A percentile compares a stretch with the other conserved stretches of the same genome.
phyloP scores from a whole-genome alignment of 2,329 filamentous ascomycete species.

The Diaporthe sp. region DNA sequence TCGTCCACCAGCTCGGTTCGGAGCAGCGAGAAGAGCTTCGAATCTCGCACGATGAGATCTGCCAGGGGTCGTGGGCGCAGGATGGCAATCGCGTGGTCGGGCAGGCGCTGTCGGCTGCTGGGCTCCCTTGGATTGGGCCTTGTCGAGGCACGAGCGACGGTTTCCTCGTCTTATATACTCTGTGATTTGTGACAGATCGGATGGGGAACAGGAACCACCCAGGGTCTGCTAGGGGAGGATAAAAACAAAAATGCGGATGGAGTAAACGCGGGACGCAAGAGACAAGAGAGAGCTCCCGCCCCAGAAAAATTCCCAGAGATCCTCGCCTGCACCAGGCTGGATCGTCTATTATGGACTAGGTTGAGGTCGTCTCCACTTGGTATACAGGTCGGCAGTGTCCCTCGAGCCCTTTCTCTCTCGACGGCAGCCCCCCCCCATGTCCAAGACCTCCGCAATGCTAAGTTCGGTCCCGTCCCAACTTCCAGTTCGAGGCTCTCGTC shows the following conservation, averaged over 20 bases:
- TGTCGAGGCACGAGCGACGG: slow-evolving; percentile 5
- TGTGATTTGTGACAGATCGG: slow-evolving; percentile 8
- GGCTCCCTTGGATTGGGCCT: slow-evolving; percentile 9
- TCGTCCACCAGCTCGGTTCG: not conserved
- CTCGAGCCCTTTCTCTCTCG: slow-evolving; percentile 3
- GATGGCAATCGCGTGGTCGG: slow-evolving; percentile 4
- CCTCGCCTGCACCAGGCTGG: slow-evolving; percentile 18
- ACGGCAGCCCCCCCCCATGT: slow-evolving; percentile 1
- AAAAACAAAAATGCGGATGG: not conserved
- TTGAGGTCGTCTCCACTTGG: slow-evolving; percentile 21
- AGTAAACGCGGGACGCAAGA: not conserved
- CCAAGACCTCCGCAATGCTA: slow-evolving; percentile 17
- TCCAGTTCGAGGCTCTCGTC: slow-evolving; percentile 9
- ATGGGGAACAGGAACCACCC: slow-evolving; percentile 4
- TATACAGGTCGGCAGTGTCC: slow-evolving; percentile 23
- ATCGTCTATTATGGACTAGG: slow-evolving; percentile 24
- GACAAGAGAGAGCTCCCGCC: not conserved
- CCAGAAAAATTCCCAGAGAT: not conserved
- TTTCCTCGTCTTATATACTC: slow-evolving; percentile 17
- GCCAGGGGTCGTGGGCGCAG: slow-evolving; percentile 16
- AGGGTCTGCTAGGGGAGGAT: not conserved
- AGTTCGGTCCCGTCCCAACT: not conserved
- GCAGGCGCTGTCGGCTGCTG: slow-evolving; percentile 13
- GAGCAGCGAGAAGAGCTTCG: not conserved
- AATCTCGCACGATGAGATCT: slow-evolving; percentile 16